Evolutionary conservation across 371 early-diverging fungal species (phyloP), one percentile per base, ranked within the genome.

Genomic region (Syncephalis fuscata): DNA sequence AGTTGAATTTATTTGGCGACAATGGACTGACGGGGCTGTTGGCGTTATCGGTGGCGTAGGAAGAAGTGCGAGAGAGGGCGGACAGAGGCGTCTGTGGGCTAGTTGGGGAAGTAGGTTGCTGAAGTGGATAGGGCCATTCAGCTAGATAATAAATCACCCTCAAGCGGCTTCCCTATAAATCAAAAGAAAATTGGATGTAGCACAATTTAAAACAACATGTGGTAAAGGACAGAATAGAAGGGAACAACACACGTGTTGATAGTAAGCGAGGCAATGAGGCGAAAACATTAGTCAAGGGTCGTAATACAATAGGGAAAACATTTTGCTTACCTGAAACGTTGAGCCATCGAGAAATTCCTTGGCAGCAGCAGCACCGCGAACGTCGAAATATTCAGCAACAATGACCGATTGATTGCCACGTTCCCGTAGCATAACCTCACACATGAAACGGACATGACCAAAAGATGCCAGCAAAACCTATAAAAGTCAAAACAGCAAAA

Each of bases 371-470:
- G 62, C 62, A 21, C 51, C 46, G 17, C 66, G 48, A 11, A 47
- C 51, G 23, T 67, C 68, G 32, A 59, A 65, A 37, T 63, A 67
- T 39, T 63, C 62, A 15, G 58, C 56, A 11, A 65, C 36, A 15
- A 48, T 24, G 15, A 39, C 27, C 1, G 48, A 48, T 2, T 27
- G 11, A 32, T 47, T 45, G 14, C 15, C 23, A n/a, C 15, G 15
- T 15, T 45, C 21, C 17, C 21, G 45, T 23, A 15, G 5, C 23
- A 15, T 45, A n/a, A 45, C n/a, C 23, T 21, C 16, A 16, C 45
- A 21, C 21, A 45, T 23, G 21, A 32, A 32, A 11, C 32, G 32
- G 32, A 32, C 32, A 11, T 32, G 32, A 32, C 32, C 32, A 11
- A 32, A 32, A 32, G 32, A 32, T 11, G 32, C 32, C 32, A 32